Percentiles rank a stretch among this genome's conserved stretches.
Evolutionary conservation across 2,329 filamentous ascomycete species (phyloP).

Genomic region (Botrytis pseudocinerea): DNA sequence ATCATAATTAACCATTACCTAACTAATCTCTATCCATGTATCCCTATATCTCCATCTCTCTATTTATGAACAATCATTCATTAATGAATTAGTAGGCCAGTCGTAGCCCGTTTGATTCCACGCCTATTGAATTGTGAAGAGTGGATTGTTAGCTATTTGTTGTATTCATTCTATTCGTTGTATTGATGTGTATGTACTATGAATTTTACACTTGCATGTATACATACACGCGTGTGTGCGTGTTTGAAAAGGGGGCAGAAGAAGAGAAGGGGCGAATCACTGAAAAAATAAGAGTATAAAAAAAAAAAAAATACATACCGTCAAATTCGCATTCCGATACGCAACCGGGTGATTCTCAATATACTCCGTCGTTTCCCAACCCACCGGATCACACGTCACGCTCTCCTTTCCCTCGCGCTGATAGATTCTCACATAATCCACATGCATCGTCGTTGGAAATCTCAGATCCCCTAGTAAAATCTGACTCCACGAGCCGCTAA

Average conservation of each 20-base stretch:
- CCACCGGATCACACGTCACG: slow-evolving; percentile 56
- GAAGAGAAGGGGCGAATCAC: not conserved
- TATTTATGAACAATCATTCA: slow-evolving; percentile 30
- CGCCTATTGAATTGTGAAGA: not conserved
- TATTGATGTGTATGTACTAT: not conserved
- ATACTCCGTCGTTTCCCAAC: slow-evolving; percentile 66
- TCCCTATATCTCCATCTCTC: not conserved
- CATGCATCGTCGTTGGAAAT: slow-evolving; percentile 54
- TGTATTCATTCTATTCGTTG: not conserved
- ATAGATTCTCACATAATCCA: slow-evolving; percentile 58
- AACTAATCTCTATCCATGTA: too few relatives aligned
- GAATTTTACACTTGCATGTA: too few relatives aligned
- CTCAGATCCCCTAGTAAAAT: slow-evolving; percentile 48
- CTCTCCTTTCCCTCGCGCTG: slow-evolving; percentile 50
- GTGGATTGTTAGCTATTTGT: not conserved
- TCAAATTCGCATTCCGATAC: slow-evolving; percentile 59
- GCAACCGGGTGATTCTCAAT: slow-evolving; percentile 61
- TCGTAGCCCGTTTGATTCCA: slow-evolving; percentile 35
- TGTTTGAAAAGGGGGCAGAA: not conserved
- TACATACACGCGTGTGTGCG: too few relatives aligned
- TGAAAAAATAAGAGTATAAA: too few relatives aligned
- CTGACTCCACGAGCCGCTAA: slow-evolving; percentile 51
- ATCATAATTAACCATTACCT: too few relatives aligned
- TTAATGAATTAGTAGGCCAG: slow-evolving; percentile 39
- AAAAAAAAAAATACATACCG: slow-evolving; percentile 43